Conservation (phyloP, 192 early-diverging fungal genomes). For the Coemansia sp. region DNA sequence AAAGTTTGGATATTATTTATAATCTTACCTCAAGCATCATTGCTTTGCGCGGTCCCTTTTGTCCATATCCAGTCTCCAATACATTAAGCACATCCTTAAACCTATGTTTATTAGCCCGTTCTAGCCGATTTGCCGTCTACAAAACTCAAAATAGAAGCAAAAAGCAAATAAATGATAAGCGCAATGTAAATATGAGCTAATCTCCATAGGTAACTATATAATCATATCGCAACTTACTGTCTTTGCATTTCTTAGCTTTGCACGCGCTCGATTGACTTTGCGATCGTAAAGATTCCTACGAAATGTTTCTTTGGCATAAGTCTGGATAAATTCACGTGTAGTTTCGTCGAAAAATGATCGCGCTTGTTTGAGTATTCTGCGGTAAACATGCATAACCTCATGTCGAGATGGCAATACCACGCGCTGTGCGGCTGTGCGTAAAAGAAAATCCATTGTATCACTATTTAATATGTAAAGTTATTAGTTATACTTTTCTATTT, state of each 20-base stretch:
- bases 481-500: background rate
- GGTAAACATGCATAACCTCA: constrained; percentile 25
- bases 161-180: background rate
- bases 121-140: constrained; percentile 28
- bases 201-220: background rate
- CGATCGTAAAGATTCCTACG: constrained; percentile 24
- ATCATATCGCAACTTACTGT: constrained; percentile 11
- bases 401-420: background rate
- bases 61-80: constrained; percentile 43
- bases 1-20: background rate
- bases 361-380: constrained; percentile 39
- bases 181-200: background rate
- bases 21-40: constrained; percentile 31
- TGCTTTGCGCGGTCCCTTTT: constrained; percentile 38
- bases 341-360: constrained; percentile 44
- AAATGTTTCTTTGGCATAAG: constrained; percentile 30
- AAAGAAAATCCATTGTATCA: constrained; percentile 32
- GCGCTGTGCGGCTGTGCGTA: constrained; percentile 7
- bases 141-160: too few species aligned
- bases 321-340: constrained; percentile 34
- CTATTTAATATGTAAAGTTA: background rate
- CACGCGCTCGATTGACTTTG: constrained; percentile 8
- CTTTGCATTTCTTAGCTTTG: constrained; percentile 21
- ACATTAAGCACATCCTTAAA: constrained; percentile 42
- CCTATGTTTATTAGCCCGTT: constrained; percentile 36